Evolutionary conservation across 2,329 filamentous ascomycete species (phyloP).

Genomic region (Fusarium mundagurra): DNA sequence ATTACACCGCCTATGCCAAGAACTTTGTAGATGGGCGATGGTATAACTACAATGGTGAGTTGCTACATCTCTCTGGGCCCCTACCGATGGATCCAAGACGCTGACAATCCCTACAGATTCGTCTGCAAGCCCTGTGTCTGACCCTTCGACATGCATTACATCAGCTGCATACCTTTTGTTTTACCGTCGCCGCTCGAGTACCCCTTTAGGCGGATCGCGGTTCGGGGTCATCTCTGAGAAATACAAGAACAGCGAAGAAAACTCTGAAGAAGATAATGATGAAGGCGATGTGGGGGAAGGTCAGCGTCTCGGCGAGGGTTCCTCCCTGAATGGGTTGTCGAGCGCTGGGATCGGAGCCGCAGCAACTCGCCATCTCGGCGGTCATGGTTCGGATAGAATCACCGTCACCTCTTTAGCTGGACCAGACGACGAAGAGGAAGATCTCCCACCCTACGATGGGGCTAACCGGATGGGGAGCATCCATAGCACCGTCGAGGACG

Average conservation of each 20-base stretch:
- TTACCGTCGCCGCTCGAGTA: constrained; percentile 84
- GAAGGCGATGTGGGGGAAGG: constrained; percentile 75
- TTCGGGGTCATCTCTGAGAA: constrained; percentile 76
- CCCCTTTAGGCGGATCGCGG: constrained; percentile 80
- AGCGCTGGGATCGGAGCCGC: constrained; percentile 82
- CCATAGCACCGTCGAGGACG: constrained; percentile 60
- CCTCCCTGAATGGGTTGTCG: constrained; percentile 91
- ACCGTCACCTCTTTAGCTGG: constrained; percentile 43
- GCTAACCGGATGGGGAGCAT: constrained; percentile 40
- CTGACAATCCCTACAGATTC: constrained; percentile 72
- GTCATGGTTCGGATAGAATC: constrained; percentile 61
- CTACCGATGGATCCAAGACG: not conserved
- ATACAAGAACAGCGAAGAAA: constrained; percentile 64
- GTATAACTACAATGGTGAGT: constrained; percentile 96
- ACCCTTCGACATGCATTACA: constrained; percentile 73
- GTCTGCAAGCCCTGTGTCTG: constrained; percentile 69
- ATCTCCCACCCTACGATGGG: constrained; percentile 48
- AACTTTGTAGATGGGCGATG: constrained; percentile 90
- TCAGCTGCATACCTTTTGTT: constrained; percentile 91
- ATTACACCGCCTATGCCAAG: constrained; percentile 94
- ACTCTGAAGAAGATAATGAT: constrained; percentile 57
- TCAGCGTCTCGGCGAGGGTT: constrained; percentile 83
- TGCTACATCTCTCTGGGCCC: not conserved
- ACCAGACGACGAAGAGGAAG: constrained; percentile 45
- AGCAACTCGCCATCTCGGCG: constrained; percentile 76